Conservation (phyloP, 768 basidiomycete genomes). For the Tremella mesenterica region DNA sequence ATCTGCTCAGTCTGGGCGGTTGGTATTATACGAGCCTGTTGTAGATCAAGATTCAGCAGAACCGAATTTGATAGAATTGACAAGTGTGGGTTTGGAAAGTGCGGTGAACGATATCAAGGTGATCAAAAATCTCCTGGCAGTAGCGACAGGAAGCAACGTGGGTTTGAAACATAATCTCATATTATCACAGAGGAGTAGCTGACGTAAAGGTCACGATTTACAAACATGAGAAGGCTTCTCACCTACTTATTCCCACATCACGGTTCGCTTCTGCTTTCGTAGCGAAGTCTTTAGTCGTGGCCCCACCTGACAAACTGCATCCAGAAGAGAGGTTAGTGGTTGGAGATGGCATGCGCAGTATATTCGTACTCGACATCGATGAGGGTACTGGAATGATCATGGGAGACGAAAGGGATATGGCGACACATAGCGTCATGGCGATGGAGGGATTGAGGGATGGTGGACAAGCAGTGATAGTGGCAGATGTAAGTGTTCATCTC, state of each 20-base stretch:
- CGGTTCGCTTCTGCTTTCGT: constrained; percentile 35
- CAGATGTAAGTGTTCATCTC: constrained; percentile 34
- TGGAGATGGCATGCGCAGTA: constrained; percentile 41
- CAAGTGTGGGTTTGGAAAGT: constrained; percentile 15
- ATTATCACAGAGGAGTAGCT: not conserved
- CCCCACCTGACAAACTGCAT: constrained; percentile 8
- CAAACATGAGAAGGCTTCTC: constrained; percentile 13
- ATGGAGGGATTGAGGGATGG: constrained; percentile 34
- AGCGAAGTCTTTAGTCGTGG: constrained; percentile 30
- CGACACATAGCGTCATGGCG: constrained; percentile 33
- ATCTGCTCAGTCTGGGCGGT: constrained; percentile 20
- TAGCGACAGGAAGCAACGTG: constrained; percentile 37
- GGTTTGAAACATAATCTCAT: not conserved
- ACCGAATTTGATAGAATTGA: constrained; percentile 1
- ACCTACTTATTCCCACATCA: constrained; percentile 14
- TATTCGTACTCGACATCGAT: constrained; percentile 34
- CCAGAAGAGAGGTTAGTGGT: constrained; percentile 30
- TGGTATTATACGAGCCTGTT: constrained; percentile 22
- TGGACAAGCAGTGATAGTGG: constrained; percentile 33
- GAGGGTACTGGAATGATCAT: constrained; percentile 21
- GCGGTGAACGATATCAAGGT: constrained; percentile 33
- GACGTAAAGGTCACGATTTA: constrained; percentile 17
- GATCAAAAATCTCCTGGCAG: constrained; percentile 36
- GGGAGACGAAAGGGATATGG: constrained; percentile 37
- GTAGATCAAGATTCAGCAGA: no score